These are phyloP conservation scores for Parascedosporium putredinis DNA, from an alignment of 2,329 filamentous ascomycete species.

Conservation along the genomic window DNA sequence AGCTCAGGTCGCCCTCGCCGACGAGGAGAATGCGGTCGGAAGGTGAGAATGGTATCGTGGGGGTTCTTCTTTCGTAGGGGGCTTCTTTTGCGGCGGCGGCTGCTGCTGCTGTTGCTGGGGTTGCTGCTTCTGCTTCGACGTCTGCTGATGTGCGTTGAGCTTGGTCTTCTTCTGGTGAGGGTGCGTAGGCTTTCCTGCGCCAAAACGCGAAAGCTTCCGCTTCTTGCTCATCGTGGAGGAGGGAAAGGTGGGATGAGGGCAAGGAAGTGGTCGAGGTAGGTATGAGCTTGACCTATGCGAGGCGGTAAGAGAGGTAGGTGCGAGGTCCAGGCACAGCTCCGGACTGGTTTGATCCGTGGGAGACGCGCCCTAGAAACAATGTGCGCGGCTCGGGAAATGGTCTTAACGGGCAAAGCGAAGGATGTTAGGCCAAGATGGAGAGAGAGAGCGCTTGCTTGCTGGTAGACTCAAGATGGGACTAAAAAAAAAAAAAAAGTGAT, in stretches of 20 bases:
- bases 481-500: not conserved
- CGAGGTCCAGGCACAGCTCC: too few species aligned
- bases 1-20: conserved; percentile 75
- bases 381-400: not conserved
- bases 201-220: conserved; percentile 27
- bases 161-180: conserved; percentile 11
- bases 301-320: too few species aligned
- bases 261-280: too few species aligned
- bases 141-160: conserved; percentile 17
- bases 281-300: too few species aligned
- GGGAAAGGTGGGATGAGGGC: not conserved
- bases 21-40: conserved; percentile 63
- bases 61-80: conserved; percentile 9
- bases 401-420: too few species aligned
- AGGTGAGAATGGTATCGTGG: conserved; percentile 56
- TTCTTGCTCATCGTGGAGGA: conserved; percentile 26
- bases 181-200: conserved; percentile 9
- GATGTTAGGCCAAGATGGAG: too few species aligned
- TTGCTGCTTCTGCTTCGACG: too few species aligned
- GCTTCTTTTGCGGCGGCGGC: conserved; percentile 8
- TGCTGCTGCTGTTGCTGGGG: conserved; percentile 17
- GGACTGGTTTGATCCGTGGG: not conserved
- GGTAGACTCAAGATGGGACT: not conserved
- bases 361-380: too few species aligned
- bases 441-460: too few species aligned